Percentiles rank a stretch among this genome's conserved stretches.
Conservation (phyloP, 305 asterid species). For the Fraxinus greggii region DNA sequence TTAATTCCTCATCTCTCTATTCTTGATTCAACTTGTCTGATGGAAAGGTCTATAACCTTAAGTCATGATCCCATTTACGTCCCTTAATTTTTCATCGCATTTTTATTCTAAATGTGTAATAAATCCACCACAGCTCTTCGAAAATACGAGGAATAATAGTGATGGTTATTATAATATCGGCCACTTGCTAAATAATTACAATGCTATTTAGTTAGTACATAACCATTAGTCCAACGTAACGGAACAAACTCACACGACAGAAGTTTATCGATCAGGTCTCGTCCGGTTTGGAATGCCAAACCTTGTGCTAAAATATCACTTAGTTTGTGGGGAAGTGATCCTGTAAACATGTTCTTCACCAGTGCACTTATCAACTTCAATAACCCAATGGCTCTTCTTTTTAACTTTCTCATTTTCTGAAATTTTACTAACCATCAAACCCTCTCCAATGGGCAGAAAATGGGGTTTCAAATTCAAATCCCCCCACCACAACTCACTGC, state of each 20-base stretch:
- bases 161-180: not conserved
- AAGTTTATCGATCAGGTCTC: not conserved
- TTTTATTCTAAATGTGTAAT: not conserved
- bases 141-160: not conserved
- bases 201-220: not conserved
- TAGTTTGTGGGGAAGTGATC: not conserved
- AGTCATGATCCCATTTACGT: not conserved
- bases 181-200: not conserved
- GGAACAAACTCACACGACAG: not conserved
- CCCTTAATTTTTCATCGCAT: not conserved
- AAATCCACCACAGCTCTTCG: not conserved
- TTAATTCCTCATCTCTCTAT: not conserved
- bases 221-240: not conserved
- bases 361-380: slow-evolving; percentile 22
- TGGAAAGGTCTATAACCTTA: not conserved
- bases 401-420: not conserved
- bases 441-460: slow-evolving; percentile 36
- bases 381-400: slow-evolving; percentile 31
- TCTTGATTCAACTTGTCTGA: not conserved
- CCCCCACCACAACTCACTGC: slow-evolving; percentile 1
- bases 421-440: slow-evolving; percentile 26
- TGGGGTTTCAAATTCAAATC: slow-evolving; percentile 20
- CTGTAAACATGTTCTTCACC: slow-evolving; percentile 38
- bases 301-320: not conserved
- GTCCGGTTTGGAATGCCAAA: not conserved